Conservation (phyloP, 306 rosid species). For the Vigna hirtella region DNA sequence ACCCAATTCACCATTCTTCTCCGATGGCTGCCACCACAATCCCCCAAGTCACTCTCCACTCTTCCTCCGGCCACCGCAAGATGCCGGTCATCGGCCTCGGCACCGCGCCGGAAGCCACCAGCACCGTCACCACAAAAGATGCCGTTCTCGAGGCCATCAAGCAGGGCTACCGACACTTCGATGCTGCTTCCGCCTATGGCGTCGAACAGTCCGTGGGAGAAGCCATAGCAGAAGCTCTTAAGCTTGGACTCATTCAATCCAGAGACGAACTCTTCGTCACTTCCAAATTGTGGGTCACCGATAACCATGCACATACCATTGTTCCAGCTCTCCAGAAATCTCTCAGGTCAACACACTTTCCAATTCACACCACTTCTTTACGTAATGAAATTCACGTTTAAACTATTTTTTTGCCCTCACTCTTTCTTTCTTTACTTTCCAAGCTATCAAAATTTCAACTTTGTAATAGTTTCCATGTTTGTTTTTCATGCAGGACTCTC, state of each 20-base stretch:
- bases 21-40: conserved; percentile 3
- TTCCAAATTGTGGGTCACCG: conserved; percentile 58
- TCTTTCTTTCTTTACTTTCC: no score
- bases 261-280: conserved; percentile 55
- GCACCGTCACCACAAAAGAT: conserved; percentile 46
- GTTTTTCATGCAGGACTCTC: conserved; percentile 47
- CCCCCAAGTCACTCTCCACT: conserved; percentile 35
- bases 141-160: conserved; percentile 59
- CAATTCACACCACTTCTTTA: no score
- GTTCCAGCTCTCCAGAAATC: conserved; percentile 51
- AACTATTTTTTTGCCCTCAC: no score
- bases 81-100: conserved; percentile 52
- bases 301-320: conserved; percentile 51
- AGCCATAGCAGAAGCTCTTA: conserved; percentile 53
- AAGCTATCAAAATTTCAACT: no score
- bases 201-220: conserved; percentile 52
- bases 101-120: conserved; percentile 45
- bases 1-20: neutral
- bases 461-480: no score
- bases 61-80: conserved; percentile 33
- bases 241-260: conserved; percentile 47
- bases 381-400: no score
- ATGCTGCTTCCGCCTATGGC: conserved; percentile 61
- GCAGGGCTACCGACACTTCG: conserved; percentile 60
- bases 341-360: conserved; percentile 28